Conservation (phyloP, 495 filamentous ascomycete species). For the Aspergillus ostianus region DNA sequence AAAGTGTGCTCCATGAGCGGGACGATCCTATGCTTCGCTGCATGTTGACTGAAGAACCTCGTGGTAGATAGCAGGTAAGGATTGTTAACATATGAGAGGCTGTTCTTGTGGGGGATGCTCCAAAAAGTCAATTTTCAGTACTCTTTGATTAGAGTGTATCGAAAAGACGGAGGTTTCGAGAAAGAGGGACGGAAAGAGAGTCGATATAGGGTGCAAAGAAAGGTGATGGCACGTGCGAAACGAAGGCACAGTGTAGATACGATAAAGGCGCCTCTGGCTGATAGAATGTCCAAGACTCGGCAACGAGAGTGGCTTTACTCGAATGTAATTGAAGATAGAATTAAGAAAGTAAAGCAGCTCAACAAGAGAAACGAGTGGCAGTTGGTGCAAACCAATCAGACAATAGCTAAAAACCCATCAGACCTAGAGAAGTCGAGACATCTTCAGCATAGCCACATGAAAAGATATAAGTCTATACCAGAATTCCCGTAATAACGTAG, state of each 20-base stretch:
- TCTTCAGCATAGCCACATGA: neutral
- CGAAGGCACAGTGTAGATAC: neutral
- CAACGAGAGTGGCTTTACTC: neutral
- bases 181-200: neutral
- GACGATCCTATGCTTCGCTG: too few species aligned
- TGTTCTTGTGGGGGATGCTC: too few species aligned
- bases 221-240: neutral
- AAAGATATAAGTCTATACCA: neutral
- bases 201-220: neutral
- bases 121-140: too few species aligned
- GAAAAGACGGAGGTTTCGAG: neutral
- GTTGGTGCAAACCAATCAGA: neutral
- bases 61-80: too few species aligned
- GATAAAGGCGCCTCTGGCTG: neutral
- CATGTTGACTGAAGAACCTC: too few species aligned
- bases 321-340: neutral
- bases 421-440: neutral
- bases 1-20: conserved; percentile 7
- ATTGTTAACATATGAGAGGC: too few species aligned
- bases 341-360: neutral
- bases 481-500: neutral
- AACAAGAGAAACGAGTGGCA: neutral
- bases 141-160: too few species aligned
- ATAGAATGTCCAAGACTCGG: neutral
- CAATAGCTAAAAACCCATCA: neutral